A percentile compares a stretch with the other conserved stretches of the same genome.
Evolutionary conservation across 225 moss, liverwort and hornwort genomes (phyloP).

Genomic region (Antitrichia curtipendula): DNA sequence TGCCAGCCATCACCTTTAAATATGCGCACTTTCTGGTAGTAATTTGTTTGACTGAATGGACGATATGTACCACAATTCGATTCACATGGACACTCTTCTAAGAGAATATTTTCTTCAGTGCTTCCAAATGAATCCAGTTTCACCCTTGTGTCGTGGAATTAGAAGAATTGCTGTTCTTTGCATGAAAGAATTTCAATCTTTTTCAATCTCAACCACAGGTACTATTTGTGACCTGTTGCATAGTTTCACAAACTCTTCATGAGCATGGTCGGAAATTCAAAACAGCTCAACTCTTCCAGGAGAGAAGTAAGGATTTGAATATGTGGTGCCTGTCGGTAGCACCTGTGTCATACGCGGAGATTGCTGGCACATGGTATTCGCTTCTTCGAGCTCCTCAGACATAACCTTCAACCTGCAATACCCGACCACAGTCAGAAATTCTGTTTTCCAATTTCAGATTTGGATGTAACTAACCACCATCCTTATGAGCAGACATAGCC

Average conservation of each 20-base stretch:
- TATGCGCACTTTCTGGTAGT: background rate
- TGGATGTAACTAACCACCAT: background rate
- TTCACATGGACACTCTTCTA: background rate
- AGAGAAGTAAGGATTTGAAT: background rate
- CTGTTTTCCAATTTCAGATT: background rate
- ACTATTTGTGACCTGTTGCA: background rate
- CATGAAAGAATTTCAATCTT: background rate
- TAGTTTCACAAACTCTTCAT: background rate
- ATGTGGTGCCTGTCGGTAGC: background rate
- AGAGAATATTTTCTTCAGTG: background rate
- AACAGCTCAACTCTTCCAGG: background rate
- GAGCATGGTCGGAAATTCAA: background rate
- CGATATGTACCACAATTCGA: background rate
- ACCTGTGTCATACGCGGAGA: constrained; percentile 47
- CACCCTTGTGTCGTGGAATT: background rate
- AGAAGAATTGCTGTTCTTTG: background rate
- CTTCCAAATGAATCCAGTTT: background rate
- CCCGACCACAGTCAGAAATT: background rate
- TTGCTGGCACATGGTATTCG: constrained; percentile 16
- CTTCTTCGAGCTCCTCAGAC: constrained; percentile 41
- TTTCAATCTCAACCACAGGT: background rate
- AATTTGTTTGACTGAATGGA: background rate
- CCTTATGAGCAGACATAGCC: background rate
- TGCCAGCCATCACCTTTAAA: background rate
- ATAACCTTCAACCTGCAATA: constrained; percentile 23